Evolutionary conservation across 2,329 filamentous ascomycete genomes (phyloP).

Genomic region (Diaporthe velutina): DNA sequence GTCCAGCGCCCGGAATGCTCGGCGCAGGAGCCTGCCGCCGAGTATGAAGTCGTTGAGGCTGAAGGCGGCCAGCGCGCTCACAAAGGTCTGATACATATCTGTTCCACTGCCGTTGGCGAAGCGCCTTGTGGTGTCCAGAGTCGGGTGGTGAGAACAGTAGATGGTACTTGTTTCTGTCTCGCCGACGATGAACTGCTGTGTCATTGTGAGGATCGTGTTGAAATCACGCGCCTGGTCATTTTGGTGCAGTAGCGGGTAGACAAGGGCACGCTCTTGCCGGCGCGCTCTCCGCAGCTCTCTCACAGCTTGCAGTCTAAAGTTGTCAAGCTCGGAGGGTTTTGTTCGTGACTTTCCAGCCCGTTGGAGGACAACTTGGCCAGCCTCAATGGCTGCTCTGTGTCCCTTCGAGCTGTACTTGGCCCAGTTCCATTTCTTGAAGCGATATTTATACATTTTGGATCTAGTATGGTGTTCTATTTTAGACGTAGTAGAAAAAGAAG

Average conservation of each 20-base stretch:
- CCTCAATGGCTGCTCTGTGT: background rate
- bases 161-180: background rate
- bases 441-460: background rate
- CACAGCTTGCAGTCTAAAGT: background rate
- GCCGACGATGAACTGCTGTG: background rate
- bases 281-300: background rate
- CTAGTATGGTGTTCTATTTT: background rate
- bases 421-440: constrained; percentile 6
- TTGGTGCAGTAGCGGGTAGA: background rate
- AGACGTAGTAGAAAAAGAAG: background rate
- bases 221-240: background rate
- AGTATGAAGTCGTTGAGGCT: background rate
- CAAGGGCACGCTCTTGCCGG: background rate
- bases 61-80: background rate
- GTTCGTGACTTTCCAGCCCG: background rate
- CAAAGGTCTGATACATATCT: background rate
- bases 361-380: background rate
- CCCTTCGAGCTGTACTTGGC: background rate
- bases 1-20: background rate
- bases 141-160: background rate
- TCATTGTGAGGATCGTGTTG: background rate
- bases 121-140: background rate
- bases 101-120: background rate
- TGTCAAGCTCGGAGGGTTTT: background rate
- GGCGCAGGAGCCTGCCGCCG: background rate